Evolutionary conservation across 495 filamentous ascomycete genomes (phyloP).

Genomic region (Aspergillus cavernicola): DNA sequence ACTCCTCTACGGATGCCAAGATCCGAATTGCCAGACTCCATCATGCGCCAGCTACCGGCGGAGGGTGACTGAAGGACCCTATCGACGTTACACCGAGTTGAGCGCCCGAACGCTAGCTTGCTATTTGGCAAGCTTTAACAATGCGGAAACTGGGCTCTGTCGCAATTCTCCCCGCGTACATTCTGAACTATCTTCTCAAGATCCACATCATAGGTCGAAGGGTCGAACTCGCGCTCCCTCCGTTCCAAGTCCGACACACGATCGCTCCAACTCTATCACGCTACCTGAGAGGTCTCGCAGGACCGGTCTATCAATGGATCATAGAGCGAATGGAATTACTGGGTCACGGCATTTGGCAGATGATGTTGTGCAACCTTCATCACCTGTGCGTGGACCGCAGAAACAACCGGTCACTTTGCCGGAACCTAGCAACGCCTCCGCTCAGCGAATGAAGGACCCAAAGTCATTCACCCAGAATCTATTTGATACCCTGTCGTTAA

Average conservation of each 20-base stretch:
- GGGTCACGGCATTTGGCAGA: background rate
- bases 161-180: constrained; percentile 45
- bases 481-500: constrained; percentile 71
- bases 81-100: constrained; percentile 65
- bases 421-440: constrained; percentile 22
- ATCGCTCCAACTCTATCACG: constrained; percentile 5
- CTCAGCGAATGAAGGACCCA: constrained; percentile 67
- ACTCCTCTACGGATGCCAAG: constrained; percentile 76
- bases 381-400: background rate
- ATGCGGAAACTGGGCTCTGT: constrained; percentile 72
- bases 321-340: background rate
- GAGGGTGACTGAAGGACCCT: constrained; percentile 60
- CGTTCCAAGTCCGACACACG: constrained; percentile 9
- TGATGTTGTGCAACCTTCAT: background rate
- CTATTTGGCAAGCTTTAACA: constrained; percentile 73
- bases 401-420: constrained; percentile 14
- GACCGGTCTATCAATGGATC: background rate
- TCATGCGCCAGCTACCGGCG: constrained; percentile 79
- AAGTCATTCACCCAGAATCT: constrained; percentile 81
- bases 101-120: constrained; percentile 75
- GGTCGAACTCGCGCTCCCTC: constrained; percentile 27
- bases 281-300: background rate
- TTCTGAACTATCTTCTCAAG: constrained; percentile 26
- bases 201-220: constrained; percentile 27
- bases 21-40: constrained; percentile 63